Percentiles rank a stretch among this genome's conserved stretches.
Evolutionary conservation across 1,139 yeast genomes (phyloP).

Genomic region (Blastobotrys raffinosifermentans): DNA sequence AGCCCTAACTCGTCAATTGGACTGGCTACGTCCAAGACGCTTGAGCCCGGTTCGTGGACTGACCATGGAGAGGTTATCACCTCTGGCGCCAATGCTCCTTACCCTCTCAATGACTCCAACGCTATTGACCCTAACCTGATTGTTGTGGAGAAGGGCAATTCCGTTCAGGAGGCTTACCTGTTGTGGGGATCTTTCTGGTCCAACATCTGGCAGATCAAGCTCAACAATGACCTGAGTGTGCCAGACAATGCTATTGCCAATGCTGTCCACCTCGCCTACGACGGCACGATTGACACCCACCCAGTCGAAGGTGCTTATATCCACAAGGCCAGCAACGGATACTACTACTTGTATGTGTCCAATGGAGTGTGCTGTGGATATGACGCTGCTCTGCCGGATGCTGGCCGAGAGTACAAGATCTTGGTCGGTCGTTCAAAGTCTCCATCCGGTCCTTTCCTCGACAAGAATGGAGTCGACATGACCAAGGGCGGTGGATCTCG

Average conservation of each 20-base stretch:
- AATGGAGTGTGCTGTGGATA: slow-evolving; percentile 9
- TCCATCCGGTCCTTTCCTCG: slow-evolving; percentile 7
- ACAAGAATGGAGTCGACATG: slow-evolving; percentile 8
- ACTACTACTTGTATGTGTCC: slow-evolving; percentile 7
- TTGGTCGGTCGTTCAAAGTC: slow-evolving; percentile 6
- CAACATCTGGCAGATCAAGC: slow-evolving; percentile 5
- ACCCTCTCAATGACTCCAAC: slow-evolving; percentile 4
- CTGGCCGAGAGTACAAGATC: slow-evolving; percentile 8
- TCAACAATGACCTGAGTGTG: slow-evolving; percentile 2
- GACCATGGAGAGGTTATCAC: slow-evolving; percentile 7
- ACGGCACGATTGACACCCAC: slow-evolving; percentile 6
- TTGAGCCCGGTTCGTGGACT: slow-evolving; percentile 6
- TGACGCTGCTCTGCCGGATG: slow-evolving; percentile 3
- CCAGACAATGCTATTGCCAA: slow-evolving; percentile 2
- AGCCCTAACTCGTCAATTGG: slow-evolving; percentile 7
- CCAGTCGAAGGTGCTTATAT: slow-evolving; percentile 8
- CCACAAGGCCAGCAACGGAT: slow-evolving; percentile 6
- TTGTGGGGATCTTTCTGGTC: slow-evolving; percentile 8
- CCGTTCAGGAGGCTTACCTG: slow-evolving; percentile 4
- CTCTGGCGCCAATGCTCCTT: slow-evolving; percentile 3
- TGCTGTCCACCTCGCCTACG: slow-evolving; percentile 3
- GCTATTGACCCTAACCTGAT: slow-evolving; percentile 6
- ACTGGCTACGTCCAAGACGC: slow-evolving; percentile 7
- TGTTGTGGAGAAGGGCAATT: slow-evolving; percentile 1
- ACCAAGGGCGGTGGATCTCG: slow-evolving; percentile 7